A percentile compares a stretch with the other conserved stretches of the same genome.
phyloP scores from a whole-genome alignment of 257 asterid species.

The Cynanchum wilfordii region DNA sequence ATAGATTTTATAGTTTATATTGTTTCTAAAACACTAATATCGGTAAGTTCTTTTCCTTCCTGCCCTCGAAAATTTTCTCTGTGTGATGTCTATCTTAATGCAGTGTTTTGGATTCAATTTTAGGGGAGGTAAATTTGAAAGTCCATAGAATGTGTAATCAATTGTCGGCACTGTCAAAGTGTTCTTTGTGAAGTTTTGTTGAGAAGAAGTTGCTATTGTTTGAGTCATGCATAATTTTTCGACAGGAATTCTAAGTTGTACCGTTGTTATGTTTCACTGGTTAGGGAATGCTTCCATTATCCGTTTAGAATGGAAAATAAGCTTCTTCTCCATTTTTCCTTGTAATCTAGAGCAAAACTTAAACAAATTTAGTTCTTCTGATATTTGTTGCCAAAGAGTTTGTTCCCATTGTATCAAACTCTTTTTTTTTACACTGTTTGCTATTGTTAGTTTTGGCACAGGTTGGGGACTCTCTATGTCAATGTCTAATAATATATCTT shows the following conservation, averaged over 20 bases:
- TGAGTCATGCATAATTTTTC: too few relatives aligned
- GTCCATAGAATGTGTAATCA: neutral
- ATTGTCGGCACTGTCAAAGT: neutral
- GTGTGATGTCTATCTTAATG: neutral
- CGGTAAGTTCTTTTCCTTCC: neutral
- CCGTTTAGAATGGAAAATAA: neutral
- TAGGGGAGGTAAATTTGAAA: neutral
- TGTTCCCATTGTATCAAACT: neutral
- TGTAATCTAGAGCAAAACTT: neutral
- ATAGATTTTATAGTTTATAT: neutral
- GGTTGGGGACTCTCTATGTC: neutral
- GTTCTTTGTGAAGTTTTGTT: neutral
- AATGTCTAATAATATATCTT: constrained; percentile 8
- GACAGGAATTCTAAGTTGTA: neutral
- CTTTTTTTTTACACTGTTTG: too few relatives aligned
- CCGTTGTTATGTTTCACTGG: neutral
- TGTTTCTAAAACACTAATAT: neutral
- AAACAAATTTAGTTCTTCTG: neutral
- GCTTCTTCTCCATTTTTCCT: neutral
- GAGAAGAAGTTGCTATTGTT: neutral
- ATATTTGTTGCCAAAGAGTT: neutral
- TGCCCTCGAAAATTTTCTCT: neutral
- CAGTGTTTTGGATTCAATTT: neutral
- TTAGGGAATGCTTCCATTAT: neutral
- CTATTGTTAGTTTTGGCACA: neutral